phyloP scores from a whole-genome alignment of 2,329 filamentous ascomycete genomes.

The Sclerotinia subarctica region DNA sequence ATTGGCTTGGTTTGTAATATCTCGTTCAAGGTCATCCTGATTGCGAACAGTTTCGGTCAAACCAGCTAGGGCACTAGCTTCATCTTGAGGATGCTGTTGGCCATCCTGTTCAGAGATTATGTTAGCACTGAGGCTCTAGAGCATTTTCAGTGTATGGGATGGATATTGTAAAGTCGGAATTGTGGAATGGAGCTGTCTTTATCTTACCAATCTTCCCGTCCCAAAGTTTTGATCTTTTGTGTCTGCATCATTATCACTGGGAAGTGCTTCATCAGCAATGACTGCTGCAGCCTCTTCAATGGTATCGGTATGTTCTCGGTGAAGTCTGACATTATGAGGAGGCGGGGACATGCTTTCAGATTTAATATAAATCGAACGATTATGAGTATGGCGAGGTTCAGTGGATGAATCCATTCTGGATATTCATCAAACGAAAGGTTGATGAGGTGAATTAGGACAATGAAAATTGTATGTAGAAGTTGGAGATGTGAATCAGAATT shows the following conservation, averaged over 20 bases:
- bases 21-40: constrained; percentile 86
- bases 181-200: neutral
- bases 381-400: neutral
- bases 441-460: neutral
- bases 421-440: neutral
- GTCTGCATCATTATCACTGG: constrained; percentile 20
- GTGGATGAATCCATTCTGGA: constrained; percentile 12
- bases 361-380: constrained; percentile 4
- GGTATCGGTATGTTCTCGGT: constrained; percentile 27
- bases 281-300: constrained; percentile 31
- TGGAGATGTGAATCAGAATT: neutral
- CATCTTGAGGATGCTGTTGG: constrained; percentile 48
- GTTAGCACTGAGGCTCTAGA: neutral
- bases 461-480: neutral
- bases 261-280: constrained; percentile 26
- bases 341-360: constrained; percentile 16
- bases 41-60: constrained; percentile 71
- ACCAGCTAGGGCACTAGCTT: constrained; percentile 47
- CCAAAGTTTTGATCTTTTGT: constrained; percentile 49
- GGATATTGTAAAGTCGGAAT: neutral
- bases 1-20: constrained; percentile 67
- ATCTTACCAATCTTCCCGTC: constrained; percentile 59
- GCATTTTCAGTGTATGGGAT: neutral
- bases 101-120: constrained; percentile 45
- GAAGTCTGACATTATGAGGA: constrained; percentile 22